These are phyloP conservation scores for Rhizopus microsporus DNA, from an alignment of 371 early-diverging fungal genomes.

Conservation along the genomic window DNA sequence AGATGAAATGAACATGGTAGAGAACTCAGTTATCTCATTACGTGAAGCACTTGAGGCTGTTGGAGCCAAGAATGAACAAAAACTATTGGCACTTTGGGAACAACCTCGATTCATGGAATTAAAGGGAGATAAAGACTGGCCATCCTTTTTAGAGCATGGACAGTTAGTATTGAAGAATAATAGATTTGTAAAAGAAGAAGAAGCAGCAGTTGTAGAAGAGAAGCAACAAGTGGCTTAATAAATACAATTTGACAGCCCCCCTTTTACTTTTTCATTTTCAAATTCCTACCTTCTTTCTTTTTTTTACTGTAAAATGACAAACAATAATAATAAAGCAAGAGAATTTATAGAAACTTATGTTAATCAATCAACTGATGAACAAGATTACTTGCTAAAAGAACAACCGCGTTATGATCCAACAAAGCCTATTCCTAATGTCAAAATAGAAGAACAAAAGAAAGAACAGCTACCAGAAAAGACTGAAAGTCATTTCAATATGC, in stretches of 20 bases:
- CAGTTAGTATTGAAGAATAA: slow-evolving; percentile 46
- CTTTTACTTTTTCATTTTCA: neutral
- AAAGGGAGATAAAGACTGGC: slow-evolving; percentile 47
- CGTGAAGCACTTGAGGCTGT: slow-evolving; percentile 44
- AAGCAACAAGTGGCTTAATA: neutral
- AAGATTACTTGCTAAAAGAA: slow-evolving; percentile 32
- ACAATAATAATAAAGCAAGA: slow-evolving; percentile 29
- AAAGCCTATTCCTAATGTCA: slow-evolving; percentile 27
- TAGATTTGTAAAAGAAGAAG: slow-evolving; percentile 36
- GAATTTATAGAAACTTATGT: slow-evolving; percentile 48
- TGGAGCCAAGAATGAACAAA: slow-evolving; percentile 22
- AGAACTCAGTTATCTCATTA: slow-evolving; percentile 39
- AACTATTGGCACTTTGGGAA: slow-evolving; percentile 50
- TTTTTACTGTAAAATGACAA: slow-evolving; percentile 19
- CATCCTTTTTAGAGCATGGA: slow-evolving; percentile 48
- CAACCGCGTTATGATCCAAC: slow-evolving; percentile 46
- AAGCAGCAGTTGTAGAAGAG: neutral
- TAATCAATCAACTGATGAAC: slow-evolving; percentile 24
- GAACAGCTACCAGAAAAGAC: neutral
- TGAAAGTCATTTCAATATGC: slow-evolving; percentile 18
- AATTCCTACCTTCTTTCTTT: slow-evolving; percentile 3
- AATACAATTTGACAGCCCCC: neutral
- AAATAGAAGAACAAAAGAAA: slow-evolving; percentile 10
- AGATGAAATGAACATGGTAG: slow-evolving; percentile 43
- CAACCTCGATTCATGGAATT: slow-evolving; percentile 46